Evolutionary conservation across 2,329 filamentous ascomycete genomes (phyloP).

Genomic region (Ascochyta lentis): DNA sequence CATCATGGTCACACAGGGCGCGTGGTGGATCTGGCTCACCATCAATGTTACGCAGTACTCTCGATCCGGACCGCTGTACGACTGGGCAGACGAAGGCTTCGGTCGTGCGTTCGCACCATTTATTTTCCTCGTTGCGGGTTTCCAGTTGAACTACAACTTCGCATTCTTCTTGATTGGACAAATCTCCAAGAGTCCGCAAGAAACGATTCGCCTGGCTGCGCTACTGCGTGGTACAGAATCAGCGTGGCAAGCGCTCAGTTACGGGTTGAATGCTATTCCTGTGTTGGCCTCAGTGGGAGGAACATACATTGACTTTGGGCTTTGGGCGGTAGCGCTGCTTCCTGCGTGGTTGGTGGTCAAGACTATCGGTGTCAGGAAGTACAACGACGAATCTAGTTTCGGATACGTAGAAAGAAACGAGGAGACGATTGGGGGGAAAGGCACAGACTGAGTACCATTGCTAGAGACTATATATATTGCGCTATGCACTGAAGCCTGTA

Average conservation of each 20-base stretch:
- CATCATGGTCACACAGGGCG: constrained; percentile 65
- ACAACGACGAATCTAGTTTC: constrained; percentile 28
- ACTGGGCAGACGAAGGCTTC: constrained; percentile 69
- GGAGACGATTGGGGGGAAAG: constrained; percentile 3
- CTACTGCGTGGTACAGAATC: constrained; percentile 72
- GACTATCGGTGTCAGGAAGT: constrained; percentile 54
- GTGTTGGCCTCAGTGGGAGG: constrained; percentile 68
- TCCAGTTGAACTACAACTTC: constrained; percentile 75
- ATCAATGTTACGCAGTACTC: constrained; percentile 66
- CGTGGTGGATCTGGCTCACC: constrained; percentile 74
- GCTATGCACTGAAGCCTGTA: neutral
- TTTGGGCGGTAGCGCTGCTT: constrained; percentile 67
- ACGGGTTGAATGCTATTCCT: constrained; percentile 66
- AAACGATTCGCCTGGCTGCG: constrained; percentile 70
- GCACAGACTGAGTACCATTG: neutral
- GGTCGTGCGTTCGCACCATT: constrained; percentile 69
- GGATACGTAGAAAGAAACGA: constrained; percentile 3
- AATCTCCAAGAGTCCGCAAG: constrained; percentile 63
- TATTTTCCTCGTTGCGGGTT: constrained; percentile 68
- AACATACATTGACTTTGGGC: constrained; percentile 71
- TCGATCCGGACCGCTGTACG: constrained; percentile 62
- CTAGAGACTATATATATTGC: neutral
- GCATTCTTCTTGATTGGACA: constrained; percentile 74
- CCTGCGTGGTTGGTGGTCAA: constrained; percentile 71
- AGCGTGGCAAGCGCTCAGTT: constrained; percentile 74